Evolutionary conservation across 257 asterid species (phyloP).

Genomic region (Plectranthus barbatus): DNA sequence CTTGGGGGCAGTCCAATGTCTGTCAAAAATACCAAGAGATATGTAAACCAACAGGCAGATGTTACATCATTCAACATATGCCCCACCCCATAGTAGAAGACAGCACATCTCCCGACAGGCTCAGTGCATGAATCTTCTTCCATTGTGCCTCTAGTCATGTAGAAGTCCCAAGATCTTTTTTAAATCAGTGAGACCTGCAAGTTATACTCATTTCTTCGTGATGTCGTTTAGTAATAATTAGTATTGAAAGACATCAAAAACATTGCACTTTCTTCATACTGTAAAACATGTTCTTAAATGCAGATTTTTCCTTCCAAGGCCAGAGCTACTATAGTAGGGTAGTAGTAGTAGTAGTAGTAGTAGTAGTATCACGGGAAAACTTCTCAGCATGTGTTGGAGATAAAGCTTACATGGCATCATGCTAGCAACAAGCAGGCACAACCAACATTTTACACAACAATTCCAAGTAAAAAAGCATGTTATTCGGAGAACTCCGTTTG

Average conservation of each 20-base stretch:
- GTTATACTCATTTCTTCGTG: background rate
- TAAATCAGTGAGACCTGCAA: constrained; percentile 23
- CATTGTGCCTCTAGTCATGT: constrained; percentile 27
- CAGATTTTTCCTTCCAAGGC: background rate
- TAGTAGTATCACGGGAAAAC: background rate
- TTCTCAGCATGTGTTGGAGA: background rate
- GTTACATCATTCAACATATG: constrained; percentile 94
- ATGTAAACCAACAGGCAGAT: constrained; percentile 93
- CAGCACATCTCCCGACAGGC: constrained; percentile 53
- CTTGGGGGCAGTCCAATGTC: constrained; percentile 85
- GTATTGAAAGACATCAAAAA: background rate
- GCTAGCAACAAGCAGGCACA: too few species aligned
- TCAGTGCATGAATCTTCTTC: constrained; percentile 40
- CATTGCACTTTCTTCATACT: background rate
- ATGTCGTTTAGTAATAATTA: too few species aligned
- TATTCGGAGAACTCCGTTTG: too few species aligned
- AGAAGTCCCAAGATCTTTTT: background rate
- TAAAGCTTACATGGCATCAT: too few species aligned
- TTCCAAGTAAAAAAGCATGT: too few species aligned
- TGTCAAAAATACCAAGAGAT: constrained; percentile 79
- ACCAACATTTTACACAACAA: too few species aligned
- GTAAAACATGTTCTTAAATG: background rate
- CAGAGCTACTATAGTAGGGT: background rate
- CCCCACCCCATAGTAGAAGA: constrained; percentile 74
- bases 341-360: too few species aligned